Evolutionary conservation across 768 basidiomycete species (phyloP).

Genomic region (Leccinellum albellum): DNA sequence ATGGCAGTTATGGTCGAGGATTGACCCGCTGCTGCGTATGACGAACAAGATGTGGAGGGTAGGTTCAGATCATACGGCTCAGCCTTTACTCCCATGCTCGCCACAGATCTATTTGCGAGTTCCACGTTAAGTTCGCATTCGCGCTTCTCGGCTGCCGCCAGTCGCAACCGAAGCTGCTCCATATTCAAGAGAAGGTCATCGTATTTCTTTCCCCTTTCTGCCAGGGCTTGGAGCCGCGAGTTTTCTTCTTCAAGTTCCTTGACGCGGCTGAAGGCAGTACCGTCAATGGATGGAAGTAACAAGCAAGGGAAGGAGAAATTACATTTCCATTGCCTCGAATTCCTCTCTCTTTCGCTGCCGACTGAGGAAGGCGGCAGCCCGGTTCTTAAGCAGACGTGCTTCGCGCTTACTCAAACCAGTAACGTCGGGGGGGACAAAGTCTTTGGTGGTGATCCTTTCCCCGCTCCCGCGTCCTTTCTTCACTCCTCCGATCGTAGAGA

Average conservation of each 20-base stretch:
- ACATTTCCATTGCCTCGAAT: slow-evolving; percentile 90
- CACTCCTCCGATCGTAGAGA: slow-evolving; percentile 40
- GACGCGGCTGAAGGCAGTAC: slow-evolving; percentile 57
- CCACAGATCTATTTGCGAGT: slow-evolving; percentile 42
- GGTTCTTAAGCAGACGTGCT: slow-evolving; percentile 87
- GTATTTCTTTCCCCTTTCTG: slow-evolving; percentile 41
- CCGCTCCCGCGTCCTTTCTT: slow-evolving; percentile 49
- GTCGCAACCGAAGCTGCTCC: slow-evolving; percentile 61
- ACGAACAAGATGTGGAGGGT: slow-evolving; percentile 40
- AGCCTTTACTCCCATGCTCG: slow-evolving; percentile 45
- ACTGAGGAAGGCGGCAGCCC: slow-evolving; percentile 88
- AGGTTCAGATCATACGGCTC: slow-evolving; percentile 55
- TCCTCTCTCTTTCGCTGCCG: slow-evolving; percentile 90
- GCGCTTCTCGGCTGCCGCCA: slow-evolving; percentile 62
- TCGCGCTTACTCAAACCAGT: slow-evolving; percentile 86
- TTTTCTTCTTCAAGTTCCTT: slow-evolving; percentile 84
- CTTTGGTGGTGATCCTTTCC: slow-evolving; percentile 60
- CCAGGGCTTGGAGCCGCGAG: slow-evolving; percentile 59
- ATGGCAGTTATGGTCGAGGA: slow-evolving; percentile 67
- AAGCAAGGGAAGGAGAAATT: slow-evolving; percentile 35
- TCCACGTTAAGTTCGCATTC: slow-evolving; percentile 64
- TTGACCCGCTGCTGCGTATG: slow-evolving; percentile 36
- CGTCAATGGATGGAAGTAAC: slow-evolving; percentile 14
- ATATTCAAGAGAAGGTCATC: slow-evolving; percentile 53
- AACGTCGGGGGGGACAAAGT: slow-evolving; percentile 87